Base-by-base conservation (phyloP, 148 eudicot genomes). In the Vaccinium darrowii region DNA sequence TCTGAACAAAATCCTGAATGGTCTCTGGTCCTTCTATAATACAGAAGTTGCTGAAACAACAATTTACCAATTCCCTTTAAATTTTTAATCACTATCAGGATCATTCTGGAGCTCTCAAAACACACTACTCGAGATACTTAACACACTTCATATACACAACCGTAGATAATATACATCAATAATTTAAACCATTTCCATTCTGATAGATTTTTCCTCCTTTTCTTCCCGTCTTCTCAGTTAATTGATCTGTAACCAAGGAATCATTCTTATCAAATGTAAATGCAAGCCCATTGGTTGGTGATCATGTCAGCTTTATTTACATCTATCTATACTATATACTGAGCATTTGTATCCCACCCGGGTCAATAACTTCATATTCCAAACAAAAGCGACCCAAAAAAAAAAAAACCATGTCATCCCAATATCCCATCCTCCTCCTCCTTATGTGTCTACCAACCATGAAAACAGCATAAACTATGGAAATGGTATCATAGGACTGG, bases 11-110 rank as follows among this genome's bases (percentile, higher is more conserved):
- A 90, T 93, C 97, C 88, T 92, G 94, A 87, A 95, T 95, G 43
- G 97, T 96, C 87, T 94, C 97, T 14, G 99, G 99, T 82, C 99
- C 99, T 91, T 96, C 99, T 72, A 96, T 96, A 36, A 94, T 96
- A 87, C 98, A 96, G 88, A 96, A 96, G 86, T 88, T 92, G 89
- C 95, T 92, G 91, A 84, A 85, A 71, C 75, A 77, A 75, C 23
- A 84, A 79, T 39, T 14, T 9, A 78, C 69, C 21, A 2, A 76
- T 58, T n/a, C 60, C 80, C 47, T 16, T 54, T 12, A 0, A 75
- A 43, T 23, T 43, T 75, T 15, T 36, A 50, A 3, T 60, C 14
- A 58, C 16, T 4, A 21, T 47, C 49, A 49, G 23, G 49, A n/a
- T 13, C 18, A 13, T 51, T 51, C 6, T 25, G 4, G 30, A 79